Evolutionary conservation across 805 yeast species (phyloP), one percentile per base, ranked within the genome.

Genomic region (Grigorovia transvaalensis): DNA sequence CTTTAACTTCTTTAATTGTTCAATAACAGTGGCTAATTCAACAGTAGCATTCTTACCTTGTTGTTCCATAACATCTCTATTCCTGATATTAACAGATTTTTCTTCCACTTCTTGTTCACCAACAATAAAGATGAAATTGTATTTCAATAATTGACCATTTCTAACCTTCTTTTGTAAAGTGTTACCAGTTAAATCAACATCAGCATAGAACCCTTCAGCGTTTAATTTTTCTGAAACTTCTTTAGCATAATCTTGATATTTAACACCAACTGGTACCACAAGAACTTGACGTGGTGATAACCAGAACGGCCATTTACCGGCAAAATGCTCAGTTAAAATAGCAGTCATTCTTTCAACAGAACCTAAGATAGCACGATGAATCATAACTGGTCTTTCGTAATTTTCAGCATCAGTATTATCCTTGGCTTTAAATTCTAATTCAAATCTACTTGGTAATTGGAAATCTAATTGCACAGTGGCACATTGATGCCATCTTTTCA

Each of bases 271-370:
- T 61, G 99, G 99, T 33, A 93, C 93, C 63, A 93, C 95, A 62
- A 91, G 76, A 53, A 91, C 80, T 75, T 93, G 99, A 76, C 99
- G 85, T 65, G 99, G 99, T n/a, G 98, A 90, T 68, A 93, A 78
- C 99, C 99, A 93, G 79, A 93, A 88, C 66, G 99, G 99, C 99
- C 99, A 93, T 71, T 89, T 93, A 65, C 99, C 99, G 67, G 90
- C 96, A 74, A 78, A 93, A 75, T 93, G 99, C 74, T 93, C 99
- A 54, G 96, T 90, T 71, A 93, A 81, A 62, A 93, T 91, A 57
- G 97, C 99, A 57, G 96, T 87, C 98, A 93, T 90, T 79, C 99
- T 87, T 78, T 93, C 99, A 55, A 93, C 95, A 46, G 96, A 88
- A 60, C 99, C 99, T 67, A 91, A 80, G 59, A 93, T 88, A 59